Evolutionary conservation across 23 red algal genomes (phyloP), one percentile per base, ranked within the genome.

Genomic region (Porphyridium purpureum): DNA sequence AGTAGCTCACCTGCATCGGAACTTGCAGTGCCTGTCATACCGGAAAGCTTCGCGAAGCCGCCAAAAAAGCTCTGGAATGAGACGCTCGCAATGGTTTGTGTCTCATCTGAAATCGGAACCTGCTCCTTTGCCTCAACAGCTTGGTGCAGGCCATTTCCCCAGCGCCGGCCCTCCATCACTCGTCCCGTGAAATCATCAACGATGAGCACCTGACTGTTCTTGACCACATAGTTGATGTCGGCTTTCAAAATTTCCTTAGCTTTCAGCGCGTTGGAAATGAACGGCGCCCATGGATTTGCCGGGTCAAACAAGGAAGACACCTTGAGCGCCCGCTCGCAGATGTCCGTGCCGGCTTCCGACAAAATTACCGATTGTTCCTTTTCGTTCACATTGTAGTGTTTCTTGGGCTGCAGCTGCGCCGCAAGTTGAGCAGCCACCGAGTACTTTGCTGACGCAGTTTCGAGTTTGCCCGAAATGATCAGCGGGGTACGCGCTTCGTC

Each of bases 401-500:
- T 34, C 47, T 53, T 63, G 26, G 29, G 32, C 19, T 40, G 27
- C 19, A 98, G 75, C 8, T 56, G 48, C 40, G 58, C 47, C 24
- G 68, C 79, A 28, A 83, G 59, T 27, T 80, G 24, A 11, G 74
- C 55, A 28, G 90, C 90, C 48, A 38, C 70, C 5, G 44, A 54
- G 44, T 98, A 98, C 46, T 86, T 86, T 14, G 47, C 60, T 7
- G 70, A 62, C 4, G 59, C 56, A 31, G 59, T 52, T 2, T 75
- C 53, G 7, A 66, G 47, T 23, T 49, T 65, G 23, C 74, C 72
- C 26, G 90, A 85, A 48, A 98, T 98, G 47, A 98, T 80, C 21
- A 98, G 60, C 14, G 90, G 90, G 3, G 90, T 98, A 49, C 90
- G 71, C 27, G 90, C 90, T 49, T 98, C 90, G 51, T 98, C 90